phyloP scores from a whole-genome alignment of 306 rosid species.

The Amphicarpaea edgeworthii region DNA sequence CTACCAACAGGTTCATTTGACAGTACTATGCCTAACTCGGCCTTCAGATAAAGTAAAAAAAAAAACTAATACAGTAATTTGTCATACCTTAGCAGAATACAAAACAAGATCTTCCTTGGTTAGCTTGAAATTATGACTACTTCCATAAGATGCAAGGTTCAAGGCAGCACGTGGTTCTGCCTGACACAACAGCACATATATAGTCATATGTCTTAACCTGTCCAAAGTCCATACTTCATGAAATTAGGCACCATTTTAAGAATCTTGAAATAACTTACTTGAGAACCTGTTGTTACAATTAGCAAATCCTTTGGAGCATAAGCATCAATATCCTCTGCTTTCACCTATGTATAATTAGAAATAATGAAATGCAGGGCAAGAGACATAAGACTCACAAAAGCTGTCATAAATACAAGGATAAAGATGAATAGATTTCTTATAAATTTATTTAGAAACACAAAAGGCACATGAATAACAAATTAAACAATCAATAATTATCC shows the following conservation, averaged over 20 bases:
- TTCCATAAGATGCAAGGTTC: constrained; percentile 13
- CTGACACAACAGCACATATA: constrained; percentile 14
- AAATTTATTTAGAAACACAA: constrained; percentile 1
- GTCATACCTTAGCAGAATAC: constrained; percentile 19
- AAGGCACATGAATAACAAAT: background rate
- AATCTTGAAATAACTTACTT: background rate
- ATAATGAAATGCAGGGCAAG: constrained; percentile 22
- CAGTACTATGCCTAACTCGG: background rate
- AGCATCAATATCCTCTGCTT: constrained; percentile 27
- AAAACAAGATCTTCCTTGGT: constrained; percentile 16
- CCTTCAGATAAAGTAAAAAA: background rate
- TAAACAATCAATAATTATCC: background rate
- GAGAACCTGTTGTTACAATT: constrained; percentile 29
- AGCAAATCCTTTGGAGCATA: constrained; percentile 22
- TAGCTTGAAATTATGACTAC: constrained; percentile 15
- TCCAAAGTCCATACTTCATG: constrained; percentile 7
- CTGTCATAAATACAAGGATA: constrained; percentile 10
- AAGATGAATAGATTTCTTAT: background rate
- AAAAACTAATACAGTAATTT: background rate
- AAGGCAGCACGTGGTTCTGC: constrained; percentile 28
- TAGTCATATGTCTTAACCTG: constrained; percentile 1
- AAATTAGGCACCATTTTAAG: background rate
- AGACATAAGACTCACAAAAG: constrained; percentile 8
- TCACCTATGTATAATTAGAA: constrained; percentile 7
- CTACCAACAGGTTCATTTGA: background rate